These are phyloP conservation scores for Hysterium pulicare DNA, from an alignment of 2,329 filamentous ascomycete genomes.

Conservation along the genomic window DNA sequence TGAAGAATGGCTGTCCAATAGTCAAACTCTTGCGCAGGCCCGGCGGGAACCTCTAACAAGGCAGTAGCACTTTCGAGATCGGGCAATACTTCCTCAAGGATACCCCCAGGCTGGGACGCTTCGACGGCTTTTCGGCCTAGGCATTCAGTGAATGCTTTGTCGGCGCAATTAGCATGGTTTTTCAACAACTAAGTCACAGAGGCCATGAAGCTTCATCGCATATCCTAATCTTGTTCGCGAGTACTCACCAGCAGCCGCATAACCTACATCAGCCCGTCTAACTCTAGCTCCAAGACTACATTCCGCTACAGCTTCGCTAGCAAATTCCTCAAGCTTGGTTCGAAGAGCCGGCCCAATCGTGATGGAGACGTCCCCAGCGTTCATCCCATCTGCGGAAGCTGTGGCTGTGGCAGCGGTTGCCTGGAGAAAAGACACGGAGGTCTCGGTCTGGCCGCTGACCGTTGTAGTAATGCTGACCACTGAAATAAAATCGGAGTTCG, in stretches of 20 bases:
- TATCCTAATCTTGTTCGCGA: too few species aligned
- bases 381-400: background rate
- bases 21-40: too few species aligned
- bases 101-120: too few species aligned
- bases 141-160: background rate
- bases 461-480: background rate
- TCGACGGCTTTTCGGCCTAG: background rate
- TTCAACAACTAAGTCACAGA: too few species aligned
- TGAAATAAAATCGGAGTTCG: background rate
- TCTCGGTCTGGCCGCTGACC: background rate
- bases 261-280: too few species aligned
- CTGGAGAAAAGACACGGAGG: background rate
- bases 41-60: too few species aligned
- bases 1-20: too few species aligned
- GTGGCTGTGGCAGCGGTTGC: background rate
- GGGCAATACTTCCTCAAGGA: too few species aligned
- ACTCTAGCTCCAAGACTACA: background rate
- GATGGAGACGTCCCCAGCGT: background rate
- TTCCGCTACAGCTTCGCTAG: background rate
- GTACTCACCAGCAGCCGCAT: too few species aligned
- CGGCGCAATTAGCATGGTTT: too few species aligned
- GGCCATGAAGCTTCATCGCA: too few species aligned
- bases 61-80: too few species aligned
- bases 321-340: background rate
- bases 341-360: background rate